Evolutionary conservation across 495 filamentous ascomycete species (phyloP).

Genomic region (Xylaria flabelliformis): DNA sequence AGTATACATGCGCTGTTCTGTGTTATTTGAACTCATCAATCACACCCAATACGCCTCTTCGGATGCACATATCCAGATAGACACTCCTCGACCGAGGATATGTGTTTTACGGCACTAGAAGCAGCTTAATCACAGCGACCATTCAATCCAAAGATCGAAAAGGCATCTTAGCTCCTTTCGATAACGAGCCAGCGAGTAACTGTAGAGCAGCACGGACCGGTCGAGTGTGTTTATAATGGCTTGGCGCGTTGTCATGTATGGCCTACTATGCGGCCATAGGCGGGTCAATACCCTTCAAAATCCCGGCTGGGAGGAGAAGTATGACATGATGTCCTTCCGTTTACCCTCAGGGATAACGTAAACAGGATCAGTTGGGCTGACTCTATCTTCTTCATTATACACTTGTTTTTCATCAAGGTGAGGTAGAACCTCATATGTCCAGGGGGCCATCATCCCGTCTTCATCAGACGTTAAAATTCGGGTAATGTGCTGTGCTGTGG

Average conservation of each 20-base stretch:
- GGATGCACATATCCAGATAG: conserved; percentile 3
- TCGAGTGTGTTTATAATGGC: conserved; percentile 31
- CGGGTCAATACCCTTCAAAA: conserved; percentile 50
- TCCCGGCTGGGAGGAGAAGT: conserved; percentile 64
- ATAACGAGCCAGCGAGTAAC: conserved; percentile 12
- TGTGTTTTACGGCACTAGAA: conserved; percentile 21
- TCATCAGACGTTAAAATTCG: conserved; percentile 59
- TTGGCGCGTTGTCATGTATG: conserved; percentile 42
- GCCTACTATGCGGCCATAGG: conserved; percentile 45
- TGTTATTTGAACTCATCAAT: conserved; percentile 18
- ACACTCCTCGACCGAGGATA: neutral
- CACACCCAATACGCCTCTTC: neutral
- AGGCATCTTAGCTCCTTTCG: conserved; percentile 1
- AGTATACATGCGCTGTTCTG: neutral
- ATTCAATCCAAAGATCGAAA: neutral
- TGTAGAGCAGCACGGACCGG: conserved; percentile 17
- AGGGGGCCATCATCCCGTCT: conserved; percentile 58
- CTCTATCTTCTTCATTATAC: conserved; percentile 58
- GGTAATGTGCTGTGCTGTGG: conserved; percentile 78
- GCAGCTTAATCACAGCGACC: neutral
- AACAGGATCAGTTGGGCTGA: conserved; percentile 75
- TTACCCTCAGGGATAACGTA: conserved; percentile 80
- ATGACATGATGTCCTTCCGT: conserved; percentile 66
- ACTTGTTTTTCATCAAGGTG: conserved; percentile 55
- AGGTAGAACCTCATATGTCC: conserved; percentile 67